These are phyloP conservation scores for Apostasia ramifera DNA, from an alignment of 106 monocot species.

Conservation along the genomic window DNA sequence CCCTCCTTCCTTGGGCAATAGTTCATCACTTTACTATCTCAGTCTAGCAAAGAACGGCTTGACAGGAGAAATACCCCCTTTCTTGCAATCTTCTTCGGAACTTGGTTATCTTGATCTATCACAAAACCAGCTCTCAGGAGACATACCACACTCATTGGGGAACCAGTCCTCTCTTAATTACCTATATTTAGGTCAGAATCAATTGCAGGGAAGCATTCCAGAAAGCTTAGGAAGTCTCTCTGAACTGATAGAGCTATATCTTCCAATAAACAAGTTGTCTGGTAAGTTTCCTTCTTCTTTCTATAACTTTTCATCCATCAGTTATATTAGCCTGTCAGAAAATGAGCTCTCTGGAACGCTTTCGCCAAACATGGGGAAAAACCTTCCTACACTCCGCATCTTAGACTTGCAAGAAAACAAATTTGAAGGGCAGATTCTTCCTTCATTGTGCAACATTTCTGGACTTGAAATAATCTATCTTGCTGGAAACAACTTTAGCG, in stretches of 20 bases:
- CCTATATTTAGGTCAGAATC: constrained; percentile 1
- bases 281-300: constrained; percentile 24
- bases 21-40: constrained; percentile 8
- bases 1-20: constrained; percentile 16
- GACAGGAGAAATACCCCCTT: constrained; percentile 18
- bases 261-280: constrained; percentile 18
- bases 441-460: constrained; percentile 16
- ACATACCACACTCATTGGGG: constrained; percentile 3
- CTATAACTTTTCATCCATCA: constrained; percentile 11
- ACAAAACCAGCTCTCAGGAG: constrained; percentile 7
- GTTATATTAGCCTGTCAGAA: neutral
- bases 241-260: neutral
- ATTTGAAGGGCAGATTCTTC: constrained; percentile 30
- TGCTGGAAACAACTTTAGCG: constrained; percentile 12
- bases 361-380: constrained; percentile 9
- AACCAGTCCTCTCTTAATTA: constrained; percentile 1
- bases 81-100: neutral
- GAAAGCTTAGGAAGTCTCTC: neutral
- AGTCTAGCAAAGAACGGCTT: constrained; percentile 8
- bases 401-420: constrained; percentile 16
- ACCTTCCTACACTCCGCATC: constrained; percentile 17
- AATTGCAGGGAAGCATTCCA: constrained; percentile 21
- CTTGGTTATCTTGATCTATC: constrained; percentile 24
- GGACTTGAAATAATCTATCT: neutral
- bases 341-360: constrained; percentile 14